Evolutionary conservation across 2,329 filamentous ascomycete genomes (phyloP).

Genomic region (Dissoconium aciculare): DNA sequence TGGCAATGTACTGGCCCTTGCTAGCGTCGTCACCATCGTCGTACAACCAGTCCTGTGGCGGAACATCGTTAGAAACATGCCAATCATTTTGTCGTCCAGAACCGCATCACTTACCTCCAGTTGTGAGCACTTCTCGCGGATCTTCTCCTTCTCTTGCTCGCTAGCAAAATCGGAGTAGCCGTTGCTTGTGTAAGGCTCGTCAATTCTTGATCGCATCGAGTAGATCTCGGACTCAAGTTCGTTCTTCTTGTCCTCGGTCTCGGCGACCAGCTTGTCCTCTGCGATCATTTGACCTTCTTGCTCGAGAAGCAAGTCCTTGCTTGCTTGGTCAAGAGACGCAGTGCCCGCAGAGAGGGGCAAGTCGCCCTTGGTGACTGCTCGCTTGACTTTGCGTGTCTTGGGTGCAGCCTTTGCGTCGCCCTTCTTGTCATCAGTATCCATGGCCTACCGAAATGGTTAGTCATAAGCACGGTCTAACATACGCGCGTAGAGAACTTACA

Average conservation of each 20-base stretch:
- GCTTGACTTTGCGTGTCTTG: constrained; percentile 95
- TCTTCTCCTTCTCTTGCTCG: constrained; percentile 81
- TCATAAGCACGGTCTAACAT: too few species aligned
- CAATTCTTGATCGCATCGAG: constrained; percentile 87
- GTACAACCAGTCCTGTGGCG: constrained; percentile 98
- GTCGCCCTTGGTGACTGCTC: constrained; percentile 95
- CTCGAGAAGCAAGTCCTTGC: constrained; percentile 58
- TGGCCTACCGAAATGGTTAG: constrained; percentile 45
- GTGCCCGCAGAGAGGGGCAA: constrained; percentile 76
- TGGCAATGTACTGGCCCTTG: constrained; percentile 85
- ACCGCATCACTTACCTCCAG: constrained; percentile 54
- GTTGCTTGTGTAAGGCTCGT: constrained; percentile 54
- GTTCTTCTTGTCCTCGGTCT: constrained; percentile 99
- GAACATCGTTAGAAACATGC: constrained; percentile 13
- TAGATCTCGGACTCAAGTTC: constrained; percentile 97
- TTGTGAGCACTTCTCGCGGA: constrained; percentile 67
- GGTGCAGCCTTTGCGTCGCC: constrained; percentile 29
- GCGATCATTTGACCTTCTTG: constrained; percentile 83
- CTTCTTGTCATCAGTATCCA: constrained; percentile 73
- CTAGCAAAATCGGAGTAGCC: constrained; percentile 58
- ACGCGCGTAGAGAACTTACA: too few species aligned
- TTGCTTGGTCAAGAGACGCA: constrained; percentile 54
- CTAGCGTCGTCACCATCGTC: constrained; percentile 90
- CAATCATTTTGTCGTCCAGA: constrained; percentile 5
- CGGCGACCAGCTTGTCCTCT: constrained; percentile 95